Evolutionary conservation across 805 yeast species (phyloP), one percentile per base, ranked within the genome.

Genomic region (Wickerhamiella shivajii): DNA sequence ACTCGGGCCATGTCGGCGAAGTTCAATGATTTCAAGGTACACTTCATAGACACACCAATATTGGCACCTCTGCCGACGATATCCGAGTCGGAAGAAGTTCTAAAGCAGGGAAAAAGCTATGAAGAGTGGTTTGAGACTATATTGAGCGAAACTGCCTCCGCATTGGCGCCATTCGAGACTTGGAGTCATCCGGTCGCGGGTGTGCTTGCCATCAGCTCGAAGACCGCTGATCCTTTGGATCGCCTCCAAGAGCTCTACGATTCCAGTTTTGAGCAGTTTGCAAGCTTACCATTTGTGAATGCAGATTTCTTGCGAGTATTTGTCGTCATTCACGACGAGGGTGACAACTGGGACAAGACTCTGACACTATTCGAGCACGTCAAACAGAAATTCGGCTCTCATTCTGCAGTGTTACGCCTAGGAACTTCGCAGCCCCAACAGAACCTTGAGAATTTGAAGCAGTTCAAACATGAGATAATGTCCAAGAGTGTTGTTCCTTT

Each of bases 151-250:
- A 29, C 29, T 17, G 30, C 38, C 3, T 5, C 9, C 13, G 23
- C 33, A 2, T 12, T 26, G 11, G 12, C 17, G 10, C 22, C 33
- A 13, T 35, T 35, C 19, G 96, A 87, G 52, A 74, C 83, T 4
- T 74, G 84, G 52, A 74, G 78, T 43, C 95, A 85, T 50, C 96
- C 96, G 0, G 68, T 83, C 2, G 66, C 80, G 2, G 77, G 84
- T 26, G 50, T 87, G 10, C 63, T 83, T 32, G 74, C 75, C 1
- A 60, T 83, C 3, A 69, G 80, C 15, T 62, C 70, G 15, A 42
- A 55, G 10, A 79, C 74, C 20, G 73, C 68, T 9, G 53, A 57
- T n/a, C 72, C 90, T 4, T 63, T 77, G 33, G 67, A 65, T 13
- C 50, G 71, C 24, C 55, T 80, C 15, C 66, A 71, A 3, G 58